Percentiles rank a stretch among this genome's conserved stretches.
Evolutionary conservation across 148 eudicot genomes (phyloP).

Genomic region (Silene conica): DNA sequence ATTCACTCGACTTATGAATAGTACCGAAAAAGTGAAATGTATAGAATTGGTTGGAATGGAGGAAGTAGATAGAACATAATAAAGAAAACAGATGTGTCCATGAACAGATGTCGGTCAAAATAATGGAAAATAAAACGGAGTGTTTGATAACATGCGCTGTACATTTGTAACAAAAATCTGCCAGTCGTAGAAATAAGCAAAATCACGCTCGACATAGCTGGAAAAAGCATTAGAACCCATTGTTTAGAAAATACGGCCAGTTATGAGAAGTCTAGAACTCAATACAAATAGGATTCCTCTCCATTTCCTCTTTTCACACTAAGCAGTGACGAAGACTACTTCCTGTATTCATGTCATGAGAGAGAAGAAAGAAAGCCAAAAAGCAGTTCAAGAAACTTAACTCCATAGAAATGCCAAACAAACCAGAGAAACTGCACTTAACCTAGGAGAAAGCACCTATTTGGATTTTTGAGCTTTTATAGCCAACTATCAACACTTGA

Average conservation of each 20-base stretch:
- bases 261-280: background rate
- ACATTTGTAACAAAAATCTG: background rate
- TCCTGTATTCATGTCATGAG: background rate
- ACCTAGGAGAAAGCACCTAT: background rate
- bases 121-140: background rate
- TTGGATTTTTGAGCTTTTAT: background rate
- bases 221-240: background rate
- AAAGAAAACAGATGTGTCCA: background rate
- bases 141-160: background rate
- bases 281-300: background rate
- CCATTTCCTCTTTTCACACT: background rate
- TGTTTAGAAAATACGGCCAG: background rate
- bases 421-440: background rate
- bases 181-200: background rate
- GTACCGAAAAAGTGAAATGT: too few species aligned
- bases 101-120: background rate
- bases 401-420: background rate
- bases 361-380: background rate
- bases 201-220: background rate
- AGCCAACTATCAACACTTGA: too few species aligned
- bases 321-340: background rate
- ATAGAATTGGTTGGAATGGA: too few species aligned
- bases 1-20: too few species aligned
- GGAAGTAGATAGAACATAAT: background rate
- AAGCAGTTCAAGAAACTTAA: background rate